These are phyloP conservation scores for Fraxinus greggii DNA, from an alignment of 305 asterid species.

Conservation along the genomic window DNA sequence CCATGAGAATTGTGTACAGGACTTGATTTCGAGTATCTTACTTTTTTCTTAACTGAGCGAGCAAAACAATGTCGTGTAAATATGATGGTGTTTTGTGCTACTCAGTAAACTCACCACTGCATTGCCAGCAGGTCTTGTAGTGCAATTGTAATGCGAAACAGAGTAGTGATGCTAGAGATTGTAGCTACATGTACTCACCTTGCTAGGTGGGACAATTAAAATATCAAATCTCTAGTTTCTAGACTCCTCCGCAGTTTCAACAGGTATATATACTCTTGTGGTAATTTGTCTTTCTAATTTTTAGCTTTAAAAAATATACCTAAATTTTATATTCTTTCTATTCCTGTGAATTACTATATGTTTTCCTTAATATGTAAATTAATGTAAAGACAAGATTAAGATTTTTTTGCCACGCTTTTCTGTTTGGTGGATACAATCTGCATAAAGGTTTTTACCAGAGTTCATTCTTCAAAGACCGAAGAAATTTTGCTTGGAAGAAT, in stretches of 20 bases:
- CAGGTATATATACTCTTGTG: not conserved
- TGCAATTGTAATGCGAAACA: not conserved
- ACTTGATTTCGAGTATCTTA: slow-evolving; percentile 71
- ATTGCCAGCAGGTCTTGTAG: slow-evolving; percentile 51
- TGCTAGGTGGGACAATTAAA: not conserved
- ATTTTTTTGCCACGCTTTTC: not conserved
- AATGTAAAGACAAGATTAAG: not conserved
- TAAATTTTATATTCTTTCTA: not conserved
- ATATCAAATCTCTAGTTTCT: not conserved
- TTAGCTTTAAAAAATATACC: not conserved
- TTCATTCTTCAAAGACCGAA: not conserved
- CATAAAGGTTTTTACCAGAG: not conserved
- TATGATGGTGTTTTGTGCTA: slow-evolving; percentile 47
- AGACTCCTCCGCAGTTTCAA: not conserved
- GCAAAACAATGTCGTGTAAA: slow-evolving; percentile 55
- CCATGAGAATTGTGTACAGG: slow-evolving; percentile 39
- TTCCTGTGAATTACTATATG: not conserved
- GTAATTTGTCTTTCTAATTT: not conserved
- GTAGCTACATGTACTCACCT: not conserved
- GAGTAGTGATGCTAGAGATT: not conserved
- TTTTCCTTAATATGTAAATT: not conserved
- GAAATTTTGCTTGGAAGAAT: not conserved
- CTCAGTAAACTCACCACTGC: slow-evolving; percentile 43
- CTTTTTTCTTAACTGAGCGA: slow-evolving; percentile 63
- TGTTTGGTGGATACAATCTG: not conserved